Evolutionary conservation across 345 rosid genomes (phyloP), one percentile per base, ranked within the genome.

Genomic region (Mercurialis annua): DNA sequence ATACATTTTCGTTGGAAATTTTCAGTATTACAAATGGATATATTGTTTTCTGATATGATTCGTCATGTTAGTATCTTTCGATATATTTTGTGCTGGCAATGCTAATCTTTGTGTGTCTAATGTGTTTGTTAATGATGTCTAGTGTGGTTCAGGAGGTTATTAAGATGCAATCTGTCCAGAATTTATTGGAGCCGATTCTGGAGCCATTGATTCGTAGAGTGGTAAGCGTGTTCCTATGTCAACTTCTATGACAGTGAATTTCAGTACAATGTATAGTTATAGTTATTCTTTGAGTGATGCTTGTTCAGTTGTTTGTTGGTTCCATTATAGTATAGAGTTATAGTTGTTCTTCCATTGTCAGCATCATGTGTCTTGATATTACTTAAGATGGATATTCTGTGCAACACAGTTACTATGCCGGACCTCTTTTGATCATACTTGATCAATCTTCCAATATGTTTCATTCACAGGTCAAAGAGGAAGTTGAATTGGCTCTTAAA

Each of bases 131-230:
- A 18, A 72, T 43, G 26, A 29, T 79, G 49, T 79, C 36, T 76
- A 94, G 99, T 84, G 97, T 86, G 81, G 97, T 94, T 69, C 89
- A 87, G 73, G 97, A 91, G 72, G 96, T 86, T 69, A 86, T 94
- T 84, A 86, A 84, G 80, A 71, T 82, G 79, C 85, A 82, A 55
- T 81, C 92, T 11, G 83, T 89, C 66, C 85, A 88, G 72, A 85
- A 81, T 70, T 74, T 83, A 66, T 84, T 93, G 71, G 98, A 89
- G 81, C 97, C 94, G 7, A 81, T 84, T 84, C 78, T 93, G 47
- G 98, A 90, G 84, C 99, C 99, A 10, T 79, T 94, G 77, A 86
- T 94, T 66, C 96, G 99, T 43, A 85, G 85, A 76, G 99, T 94
- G 96, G 99, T 94, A 82, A 9, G 92, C 71, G 36, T 61, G 36